Evolutionary conservation across 1,284 basidiomycete species (phyloP).

Genomic region (Phlebopus sp.): DNA sequence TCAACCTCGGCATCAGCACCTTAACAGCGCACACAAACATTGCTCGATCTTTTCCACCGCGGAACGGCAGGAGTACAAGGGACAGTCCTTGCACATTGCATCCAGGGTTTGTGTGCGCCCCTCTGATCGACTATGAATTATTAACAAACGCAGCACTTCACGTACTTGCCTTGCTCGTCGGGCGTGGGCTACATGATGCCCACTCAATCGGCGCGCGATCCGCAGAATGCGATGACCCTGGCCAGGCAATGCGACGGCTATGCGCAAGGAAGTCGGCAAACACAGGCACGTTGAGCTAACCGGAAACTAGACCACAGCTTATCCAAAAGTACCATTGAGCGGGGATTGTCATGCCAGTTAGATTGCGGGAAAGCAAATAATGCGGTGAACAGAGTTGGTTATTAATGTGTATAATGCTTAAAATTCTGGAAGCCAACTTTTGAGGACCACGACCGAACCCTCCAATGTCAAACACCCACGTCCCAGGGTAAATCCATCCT

Average conservation of each 20-base stretch:
- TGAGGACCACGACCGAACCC: neutral
- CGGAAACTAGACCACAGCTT: no score
- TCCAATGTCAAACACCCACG: no score
- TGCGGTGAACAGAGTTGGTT: conserved; percentile 18
- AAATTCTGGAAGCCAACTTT: conserved; percentile 13
- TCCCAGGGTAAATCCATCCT: conserved; percentile 28
- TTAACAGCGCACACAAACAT: neutral
- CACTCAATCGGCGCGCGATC: neutral
- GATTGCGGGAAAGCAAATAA: conserved; percentile 18
- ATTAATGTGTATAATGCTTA: conserved; percentile 18
- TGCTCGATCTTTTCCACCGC: no score
- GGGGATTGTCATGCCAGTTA: conserved; percentile 22
- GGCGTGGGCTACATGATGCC: conserved; percentile 6
- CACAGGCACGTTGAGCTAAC: no score
- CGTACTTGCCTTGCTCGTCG: conserved; percentile 9
- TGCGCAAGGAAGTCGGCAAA: no score
- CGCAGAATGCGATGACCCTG: no score
- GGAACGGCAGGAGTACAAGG: neutral
- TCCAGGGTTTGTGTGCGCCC: conserved; percentile 8
- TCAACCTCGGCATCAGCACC: neutral
- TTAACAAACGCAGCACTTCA: neutral
- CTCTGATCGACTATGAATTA: conserved; percentile 1
- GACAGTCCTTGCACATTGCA: conserved; percentile 8
- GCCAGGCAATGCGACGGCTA: no score
- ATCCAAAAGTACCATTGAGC: no score